Evolutionary conservation across 1,284 basidiomycete species (phyloP), one percentile per base, ranked within the genome.

Genomic region (Phylloboletellus chloephorus): DNA sequence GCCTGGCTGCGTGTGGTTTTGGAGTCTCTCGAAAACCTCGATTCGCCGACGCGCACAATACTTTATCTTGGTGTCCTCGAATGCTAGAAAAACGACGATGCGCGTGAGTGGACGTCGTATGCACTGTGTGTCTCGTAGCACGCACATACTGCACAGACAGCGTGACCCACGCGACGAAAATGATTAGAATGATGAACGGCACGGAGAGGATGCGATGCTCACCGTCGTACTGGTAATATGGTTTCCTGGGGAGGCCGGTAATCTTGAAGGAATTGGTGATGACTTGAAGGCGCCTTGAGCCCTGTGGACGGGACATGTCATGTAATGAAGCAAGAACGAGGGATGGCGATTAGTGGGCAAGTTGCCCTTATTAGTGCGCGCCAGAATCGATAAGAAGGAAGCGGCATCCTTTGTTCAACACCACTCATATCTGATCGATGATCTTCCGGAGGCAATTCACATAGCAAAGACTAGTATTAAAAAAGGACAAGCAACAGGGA

Each of bases 191-290:
- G 36, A 32, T 41, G 20, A 46, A 39, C 7, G 1, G 23, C 31
- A 31, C 39, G 39, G 29, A n/a, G 16, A 40, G 9, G 20, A 32
- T 25, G 36, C 1, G 28, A 31, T 47, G 22, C 63, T 50, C 43
- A 70, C 67, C 57, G 31, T 71, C 66, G 29, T 71, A 69, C 22
- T 69, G 68, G 30, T 52, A 52, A 7, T 67, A 67, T 0, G 13
- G 1, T 5, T 52, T 57, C 8, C 38, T 49, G 0, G 67, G 65
- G 8, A 67, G 50, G 0, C 56, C 57, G 1, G 47, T 57, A 6
- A 60, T 49, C 25, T 53, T 60, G 38, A 64, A 60, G 0, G 47
- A 50, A 15, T 64, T 51, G 2, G 60, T 52, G 0, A 49, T 6
- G 3, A 54, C 53, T 16, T 40, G 44, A 22, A 53, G 43, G 13